Evolutionary conservation across 2,329 filamentous ascomycete genomes (phyloP), one percentile per base, ranked within the genome.

Genomic region (Pseudogymnoascus sp.): DNA sequence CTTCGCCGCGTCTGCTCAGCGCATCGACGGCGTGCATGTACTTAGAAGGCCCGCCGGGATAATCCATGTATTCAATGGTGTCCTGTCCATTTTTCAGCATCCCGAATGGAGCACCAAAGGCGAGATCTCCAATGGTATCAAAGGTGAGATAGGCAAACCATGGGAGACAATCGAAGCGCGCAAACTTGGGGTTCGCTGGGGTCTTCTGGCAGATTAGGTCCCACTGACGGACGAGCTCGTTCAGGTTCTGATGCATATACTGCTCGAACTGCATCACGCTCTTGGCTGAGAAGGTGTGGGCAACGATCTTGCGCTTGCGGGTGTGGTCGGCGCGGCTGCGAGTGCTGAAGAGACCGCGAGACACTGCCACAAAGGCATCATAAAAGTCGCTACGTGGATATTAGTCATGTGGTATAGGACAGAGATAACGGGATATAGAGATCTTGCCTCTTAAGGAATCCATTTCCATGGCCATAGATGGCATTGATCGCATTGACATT

Each of bases 281-380:
- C 77, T 93, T 93, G 67, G 87, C 81, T 13, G 86, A 89, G 77
- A 96, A 96, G 28, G 90, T 93, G 75, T 96, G 90, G 1, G 90
- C 86, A 48, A 96, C 85, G 7, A 90, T 87, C 81, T 96, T 96
- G 71, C 92, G 85, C 82, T 96, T 96, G 68, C 92, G 86, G 0
- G 87, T 87, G 75, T 96, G 92, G 71, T 96, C 90, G 0, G 80
- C 79, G 48, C 92, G 84, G 76, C 92, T 85, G n/a, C 92, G 83
- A 0, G 92, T 96, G 76, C 93, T 96, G 84, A 96, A 96, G 13
- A 96, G 81, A 11, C 91, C 91, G 6, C 90, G 85, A 54, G 83
- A 84, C 71, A 96, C 95, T 11, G 89, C 92, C 62, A 96, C 91
- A 70, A 96, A 96, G 61, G 90, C 89, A 70, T 96, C 91, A 71